Conservation (phyloP, 202 grass and related monocot species). For the Carex arenaria region DNA sequence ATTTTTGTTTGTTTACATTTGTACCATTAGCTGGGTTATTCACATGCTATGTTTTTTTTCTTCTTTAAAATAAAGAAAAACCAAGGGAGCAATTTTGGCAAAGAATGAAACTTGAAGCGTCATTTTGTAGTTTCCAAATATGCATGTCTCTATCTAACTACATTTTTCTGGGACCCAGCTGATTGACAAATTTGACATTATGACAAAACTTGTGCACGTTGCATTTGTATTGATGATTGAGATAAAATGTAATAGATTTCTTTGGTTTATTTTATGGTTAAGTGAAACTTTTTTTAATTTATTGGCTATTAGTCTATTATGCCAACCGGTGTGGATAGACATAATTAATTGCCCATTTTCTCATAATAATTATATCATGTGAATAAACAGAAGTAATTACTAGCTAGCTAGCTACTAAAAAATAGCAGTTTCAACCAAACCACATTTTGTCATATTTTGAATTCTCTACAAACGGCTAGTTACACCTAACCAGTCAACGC, state of each 20-base stretch:
- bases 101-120: background rate
- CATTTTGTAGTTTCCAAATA: constrained; percentile 1
- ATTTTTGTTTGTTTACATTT: background rate
- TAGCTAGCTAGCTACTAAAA: background rate
- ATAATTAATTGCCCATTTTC: background rate
- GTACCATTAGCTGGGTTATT: background rate
- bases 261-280: background rate
- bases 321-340: background rate
- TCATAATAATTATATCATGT: background rate
- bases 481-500: background rate
- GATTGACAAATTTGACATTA: constrained; percentile 8
- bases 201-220: background rate
- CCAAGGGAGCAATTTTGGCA: background rate
- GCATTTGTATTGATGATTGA: background rate
- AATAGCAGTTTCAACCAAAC: background rate
- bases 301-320: background rate
- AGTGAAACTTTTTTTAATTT: background rate
- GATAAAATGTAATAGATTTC: background rate
- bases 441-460: background rate
- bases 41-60: background rate
- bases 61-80: too few relatives aligned
- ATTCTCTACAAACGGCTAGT: background rate
- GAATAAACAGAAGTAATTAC: background rate
- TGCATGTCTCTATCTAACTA: background rate
- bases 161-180: background rate